Base-by-base conservation (phyloP, 1,139 yeast genomes). In the Protomyces arabidopsidicola region DNA sequence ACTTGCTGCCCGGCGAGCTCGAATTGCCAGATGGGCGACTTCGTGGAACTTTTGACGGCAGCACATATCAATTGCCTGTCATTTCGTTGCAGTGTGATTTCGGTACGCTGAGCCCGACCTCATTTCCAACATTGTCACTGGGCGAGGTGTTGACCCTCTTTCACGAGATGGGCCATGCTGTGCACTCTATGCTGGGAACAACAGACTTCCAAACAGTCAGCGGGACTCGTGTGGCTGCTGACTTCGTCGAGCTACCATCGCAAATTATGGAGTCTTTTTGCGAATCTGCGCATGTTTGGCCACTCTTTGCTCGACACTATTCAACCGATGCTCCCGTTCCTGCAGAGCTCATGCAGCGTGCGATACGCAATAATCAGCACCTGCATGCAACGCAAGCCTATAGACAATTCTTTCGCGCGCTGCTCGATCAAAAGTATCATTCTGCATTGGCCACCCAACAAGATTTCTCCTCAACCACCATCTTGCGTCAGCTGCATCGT, bases 161-260 rank as follows among this genome's bases (percentile, higher is more conserved):
- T 77, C 99, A 93, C 75, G 99, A 93, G 75, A 90, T 93, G 96
- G 99, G 99, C 0, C 99, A 93, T 75, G 98, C 98, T 1, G 88
- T 93, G 84, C 98, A 93, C 74, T 58, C 5, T 50, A 91, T 93
- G 97, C 78, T 93, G 35, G 98, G 98, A 0, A 81, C 93, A 67
- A 93, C 98, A 0, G 81, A 85, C 55, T 77, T 93, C 59, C 98
- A 95, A 72, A 95, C 91, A 72, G 86, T 93, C 16, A 86, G 95
- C 27, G 98, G 99, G 1, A 93, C 98, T 0, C 80, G 99, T 67
- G 93, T 98, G 72, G 88, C 90, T 6, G 90, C 98, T 0, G 98
- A 93, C 74, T 93, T 93, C 76, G 98, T 95, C 38, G 98, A 93
- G 74, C 77, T 93, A 55, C 99, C 99, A 0, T 90, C 97, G 14